Evolutionary conservation across 371 early-diverging fungal species (phyloP), one percentile per base, ranked within the genome.

Genomic region (Apophysomyces sp.): DNA sequence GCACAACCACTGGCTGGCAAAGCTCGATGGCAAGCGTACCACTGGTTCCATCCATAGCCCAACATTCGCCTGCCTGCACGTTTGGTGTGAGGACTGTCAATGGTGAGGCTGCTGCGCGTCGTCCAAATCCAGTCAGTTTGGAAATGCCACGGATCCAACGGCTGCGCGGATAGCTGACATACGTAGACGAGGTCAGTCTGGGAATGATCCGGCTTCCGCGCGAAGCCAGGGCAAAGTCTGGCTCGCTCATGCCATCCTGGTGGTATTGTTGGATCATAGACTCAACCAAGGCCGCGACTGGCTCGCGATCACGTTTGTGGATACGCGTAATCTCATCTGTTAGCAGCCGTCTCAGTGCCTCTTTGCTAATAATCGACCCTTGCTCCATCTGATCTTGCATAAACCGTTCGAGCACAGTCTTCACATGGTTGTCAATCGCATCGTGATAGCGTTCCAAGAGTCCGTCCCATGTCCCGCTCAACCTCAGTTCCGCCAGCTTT

Each of bases 1-100:
- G 74, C 2, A 87, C 73, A 8, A 78, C 66, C 40, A 90, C 80
- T 9, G 82, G 68, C 52, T 80, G 62, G 1, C 84, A 78, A 49
- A 92, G 66, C 5, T 73, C 80, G 12, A 92, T 74, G 0, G 84
- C 89, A n/a, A 92, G 51, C 27, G 83, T 77, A 0, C 92, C 92
- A 8, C 65, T 57, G 11, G 70, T 59, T 12, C 91, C 90, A n/a
- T 61, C 66, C 78, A 89, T 81, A 0, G 90, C 84, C 92, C 92
- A 92, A 65, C 92, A 92, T 62, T 89, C 80, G 29, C 91, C 91
- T 5, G 86, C 73, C 21, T 83, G 76, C 26, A 78, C 69, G 28
- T 68, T 65, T 2, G 89, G 86, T 26, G 80, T 72, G 21, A 90
- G 73, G 1, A 78, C 80, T 26, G 76, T 75, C 7, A 77, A 55